phyloP scores from a whole-genome alignment of 2,329 filamentous ascomycete genomes.

The Trichoderma sp. region DNA sequence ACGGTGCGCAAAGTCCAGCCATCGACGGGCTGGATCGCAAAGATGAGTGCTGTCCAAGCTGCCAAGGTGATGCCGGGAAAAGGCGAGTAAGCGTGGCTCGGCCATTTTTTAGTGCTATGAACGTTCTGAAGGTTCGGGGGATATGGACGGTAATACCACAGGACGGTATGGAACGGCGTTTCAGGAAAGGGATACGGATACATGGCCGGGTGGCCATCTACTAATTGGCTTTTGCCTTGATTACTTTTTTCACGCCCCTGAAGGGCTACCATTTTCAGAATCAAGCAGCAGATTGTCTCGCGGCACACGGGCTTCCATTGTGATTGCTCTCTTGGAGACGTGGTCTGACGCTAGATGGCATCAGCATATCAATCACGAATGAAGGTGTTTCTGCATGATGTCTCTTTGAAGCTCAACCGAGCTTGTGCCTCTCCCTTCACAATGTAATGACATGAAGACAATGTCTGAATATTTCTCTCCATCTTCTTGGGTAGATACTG shows the following conservation, averaged over 20 bases:
- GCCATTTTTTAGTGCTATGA: neutral
- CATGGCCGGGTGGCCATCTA: constrained; percentile 9
- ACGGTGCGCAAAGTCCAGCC: constrained; percentile 94
- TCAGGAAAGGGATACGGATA: constrained; percentile 5
- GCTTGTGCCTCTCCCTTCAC: too few relatives aligned
- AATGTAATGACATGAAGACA: too few relatives aligned
- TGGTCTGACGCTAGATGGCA: neutral
- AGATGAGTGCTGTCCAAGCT: constrained; percentile 95
- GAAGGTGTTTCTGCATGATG: neutral
- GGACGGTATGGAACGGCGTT: constrained; percentile 27
- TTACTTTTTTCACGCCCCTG: neutral
- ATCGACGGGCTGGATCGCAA: constrained; percentile 84
- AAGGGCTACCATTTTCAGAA: neutral
- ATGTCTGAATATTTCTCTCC: too few relatives aligned
- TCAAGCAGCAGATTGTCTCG: neutral
- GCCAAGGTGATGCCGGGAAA: constrained; percentile 77
- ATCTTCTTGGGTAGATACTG: too few relatives aligned
- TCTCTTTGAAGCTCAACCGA: too few relatives aligned
- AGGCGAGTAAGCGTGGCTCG: constrained; percentile 46
- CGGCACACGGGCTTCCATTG: neutral
- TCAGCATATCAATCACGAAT: neutral
- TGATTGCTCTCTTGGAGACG: neutral
- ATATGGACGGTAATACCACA: constrained; percentile 17
- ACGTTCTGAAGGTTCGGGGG: neutral
- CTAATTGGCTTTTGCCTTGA: neutral